Percentiles rank a stretch among this genome's conserved stretches.
Conservation (phyloP, 2,329 filamentous ascomycete species). For the Aspergillus spinulosporus region DNA sequence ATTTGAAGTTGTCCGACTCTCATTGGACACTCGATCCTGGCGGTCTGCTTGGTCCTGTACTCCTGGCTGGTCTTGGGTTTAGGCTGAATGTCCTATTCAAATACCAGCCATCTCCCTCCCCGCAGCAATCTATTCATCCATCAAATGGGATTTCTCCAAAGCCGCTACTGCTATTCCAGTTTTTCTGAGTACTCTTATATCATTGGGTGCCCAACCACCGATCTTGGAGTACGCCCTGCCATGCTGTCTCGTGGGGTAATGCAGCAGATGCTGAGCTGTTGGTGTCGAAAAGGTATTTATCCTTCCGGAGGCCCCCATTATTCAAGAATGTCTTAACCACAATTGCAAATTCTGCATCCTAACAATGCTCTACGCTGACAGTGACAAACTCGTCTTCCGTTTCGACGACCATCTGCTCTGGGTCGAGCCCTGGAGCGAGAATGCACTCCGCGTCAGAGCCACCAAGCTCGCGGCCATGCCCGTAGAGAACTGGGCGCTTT, state of each 20-base stretch:
- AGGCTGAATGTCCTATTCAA: slow-evolving; percentile 15
- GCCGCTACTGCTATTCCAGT: not conserved
- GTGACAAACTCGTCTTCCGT: slow-evolving; percentile 36
- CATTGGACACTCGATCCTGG: no score
- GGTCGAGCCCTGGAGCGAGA: slow-evolving; percentile 42
- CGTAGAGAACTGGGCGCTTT: slow-evolving; percentile 39
- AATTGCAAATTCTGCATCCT: not conserved
- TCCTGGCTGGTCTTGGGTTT: slow-evolving; percentile 1
- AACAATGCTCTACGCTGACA: slow-evolving; percentile 37
- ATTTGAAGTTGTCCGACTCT: no score
- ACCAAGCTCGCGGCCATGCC: slow-evolving; percentile 41
- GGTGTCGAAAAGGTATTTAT: not conserved
- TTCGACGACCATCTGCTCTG: slow-evolving; percentile 42
- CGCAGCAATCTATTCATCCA: slow-evolving; percentile 7
- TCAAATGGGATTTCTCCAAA: slow-evolving; percentile 6
- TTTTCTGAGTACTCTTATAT: not conserved
- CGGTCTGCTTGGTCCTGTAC: no score
- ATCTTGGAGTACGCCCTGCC: not conserved
- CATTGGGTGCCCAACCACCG: slow-evolving; percentile 2
- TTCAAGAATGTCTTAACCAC: not conserved
- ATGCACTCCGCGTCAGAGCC: slow-evolving; percentile 41
- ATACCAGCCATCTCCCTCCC: not conserved
- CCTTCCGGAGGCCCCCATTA: not conserved
- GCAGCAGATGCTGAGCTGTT: slow-evolving; percentile 2
- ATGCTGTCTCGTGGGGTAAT: not conserved